Evolutionary conservation across 2,329 filamentous ascomycete species (phyloP).

Genomic region (Xylaria sp.): DNA sequence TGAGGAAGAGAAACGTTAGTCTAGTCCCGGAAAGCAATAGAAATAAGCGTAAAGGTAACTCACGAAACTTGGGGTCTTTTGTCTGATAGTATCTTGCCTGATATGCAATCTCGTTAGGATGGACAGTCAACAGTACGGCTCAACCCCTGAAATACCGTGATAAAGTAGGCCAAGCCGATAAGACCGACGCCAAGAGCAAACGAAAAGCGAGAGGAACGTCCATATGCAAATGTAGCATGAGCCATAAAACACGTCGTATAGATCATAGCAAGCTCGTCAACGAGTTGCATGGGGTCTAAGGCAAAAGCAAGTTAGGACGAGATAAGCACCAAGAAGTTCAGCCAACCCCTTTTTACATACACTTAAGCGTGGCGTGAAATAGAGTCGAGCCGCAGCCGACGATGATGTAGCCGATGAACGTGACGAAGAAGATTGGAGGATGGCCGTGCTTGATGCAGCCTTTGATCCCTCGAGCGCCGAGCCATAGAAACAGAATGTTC

Average conservation of each 20-base stretch:
- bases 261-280: slow-evolving; percentile 69
- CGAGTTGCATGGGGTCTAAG: slow-evolving; percentile 67
- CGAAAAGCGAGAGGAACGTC: slow-evolving; percentile 61
- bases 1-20: slow-evolving; percentile 11
- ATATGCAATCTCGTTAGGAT: slow-evolving; percentile 30
- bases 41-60: slow-evolving; percentile 53
- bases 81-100: slow-evolving; percentile 76
- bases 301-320: slow-evolving; percentile 9
- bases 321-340: background rate
- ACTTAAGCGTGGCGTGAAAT: slow-evolving; percentile 67
- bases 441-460: slow-evolving; percentile 79
- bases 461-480: slow-evolving; percentile 78
- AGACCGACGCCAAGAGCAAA: slow-evolving; percentile 66
- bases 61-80: slow-evolving; percentile 85
- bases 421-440: slow-evolving; percentile 77
- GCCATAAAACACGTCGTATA: slow-evolving; percentile 67
- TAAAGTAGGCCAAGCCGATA: slow-evolving; percentile 68
- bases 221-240: slow-evolving; percentile 78
- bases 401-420: slow-evolving; percentile 63
- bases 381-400: slow-evolving; percentile 65
- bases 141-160: slow-evolving; percentile 68
- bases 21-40: background rate
- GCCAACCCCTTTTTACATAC: slow-evolving; percentile 49
- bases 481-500: slow-evolving; percentile 82
- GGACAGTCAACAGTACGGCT: background rate